A percentile compares a stretch with the other conserved stretches of the same genome.
These are phyloP conservation scores for Protomyces inundatus DNA, from an alignment of 1,139 yeast genomes.

Conservation along the genomic window DNA sequence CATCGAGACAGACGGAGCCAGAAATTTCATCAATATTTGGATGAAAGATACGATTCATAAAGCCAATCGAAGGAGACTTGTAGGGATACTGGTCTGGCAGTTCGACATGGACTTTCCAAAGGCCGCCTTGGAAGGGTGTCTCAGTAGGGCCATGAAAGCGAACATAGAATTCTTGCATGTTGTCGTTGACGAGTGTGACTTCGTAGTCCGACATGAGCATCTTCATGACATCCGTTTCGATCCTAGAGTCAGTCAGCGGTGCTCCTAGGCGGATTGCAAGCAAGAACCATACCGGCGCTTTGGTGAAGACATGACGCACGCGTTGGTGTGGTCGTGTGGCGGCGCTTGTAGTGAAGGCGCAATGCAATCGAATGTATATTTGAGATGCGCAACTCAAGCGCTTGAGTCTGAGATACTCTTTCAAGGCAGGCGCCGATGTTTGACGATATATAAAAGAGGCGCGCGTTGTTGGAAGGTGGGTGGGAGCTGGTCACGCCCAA, in stretches of 20 bases:
- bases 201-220: conserved; percentile 92
- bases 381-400: no score
- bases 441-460: no score
- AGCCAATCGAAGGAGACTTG: conserved; percentile 93
- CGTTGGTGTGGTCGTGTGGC: no score
- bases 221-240: conserved; percentile 96
- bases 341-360: no score
- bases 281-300: not conserved
- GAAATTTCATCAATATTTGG: conserved; percentile 76
- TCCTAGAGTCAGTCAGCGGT: conserved; percentile 43
- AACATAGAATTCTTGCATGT: conserved; percentile 85
- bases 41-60: conserved; percentile 83
- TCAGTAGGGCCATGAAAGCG: conserved; percentile 83
- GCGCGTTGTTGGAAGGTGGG: no score
- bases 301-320: not conserved
- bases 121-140: conserved; percentile 84
- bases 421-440: no score
- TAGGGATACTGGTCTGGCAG: conserved; percentile 94
- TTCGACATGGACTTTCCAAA: conserved; percentile 89
- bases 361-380: no score
- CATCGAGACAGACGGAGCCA: conserved; percentile 93
- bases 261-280: not conserved
- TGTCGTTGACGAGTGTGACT: conserved; percentile 77
- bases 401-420: no score
- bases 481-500: no score